Evolutionary conservation across 148 eudicot genomes (phyloP), one percentile per base, ranked within the genome.

Genomic region (Hydrangea macrophylla): DNA sequence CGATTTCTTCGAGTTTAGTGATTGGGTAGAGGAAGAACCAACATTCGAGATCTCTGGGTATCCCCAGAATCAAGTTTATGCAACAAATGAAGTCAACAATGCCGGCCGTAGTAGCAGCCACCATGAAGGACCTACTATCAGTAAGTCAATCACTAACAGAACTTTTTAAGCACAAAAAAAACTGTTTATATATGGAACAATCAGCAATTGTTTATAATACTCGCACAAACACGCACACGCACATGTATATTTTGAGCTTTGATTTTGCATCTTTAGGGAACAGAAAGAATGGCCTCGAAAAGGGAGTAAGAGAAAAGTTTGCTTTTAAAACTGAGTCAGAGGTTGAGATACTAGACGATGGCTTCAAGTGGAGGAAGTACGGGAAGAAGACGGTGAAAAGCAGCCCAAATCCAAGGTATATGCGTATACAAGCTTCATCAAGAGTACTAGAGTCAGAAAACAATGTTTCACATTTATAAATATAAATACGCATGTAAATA

Each of bases 381-480:
- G 95, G 95, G 7, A 89, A 89, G 65, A 89, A 89, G 84, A 89
- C 73, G 95, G 95, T 89, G 54, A 89, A 89, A 69, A 83, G 83
- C 74, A 89, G 82, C 81, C 96, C 96, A 7, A 80, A 84, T 45
- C 91, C 91, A 73, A 89, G 96, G 96, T 89, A n/a, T n/a, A n/a
- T n/a, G n/a, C n/a, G n/a, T n/a, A n/a, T n/a, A n/a, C n/a, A n/a
- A n/a, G n/a, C n/a, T n/a, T n/a, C n/a, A n/a, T n/a, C n/a, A n/a
- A n/a, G n/a, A n/a, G n/a, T n/a, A n/a, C n/a, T n/a, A n/a, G n/a
- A n/a, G n/a, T n/a, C n/a, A n/a, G n/a, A n/a, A n/a, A n/a, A n/a
- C n/a, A n/a, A n/a, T n/a, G n/a, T n/a, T n/a, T n/a, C n/a, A 79
- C 7, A 44, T n/a, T n/a, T n/a, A n/a, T n/a, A n/a, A n/a, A n/a